Percentiles rank a stretch among this genome's conserved stretches.
phyloP scores from a whole-genome alignment of 148 eudicot genomes.

The Heliamphora exappendiculata region DNA sequence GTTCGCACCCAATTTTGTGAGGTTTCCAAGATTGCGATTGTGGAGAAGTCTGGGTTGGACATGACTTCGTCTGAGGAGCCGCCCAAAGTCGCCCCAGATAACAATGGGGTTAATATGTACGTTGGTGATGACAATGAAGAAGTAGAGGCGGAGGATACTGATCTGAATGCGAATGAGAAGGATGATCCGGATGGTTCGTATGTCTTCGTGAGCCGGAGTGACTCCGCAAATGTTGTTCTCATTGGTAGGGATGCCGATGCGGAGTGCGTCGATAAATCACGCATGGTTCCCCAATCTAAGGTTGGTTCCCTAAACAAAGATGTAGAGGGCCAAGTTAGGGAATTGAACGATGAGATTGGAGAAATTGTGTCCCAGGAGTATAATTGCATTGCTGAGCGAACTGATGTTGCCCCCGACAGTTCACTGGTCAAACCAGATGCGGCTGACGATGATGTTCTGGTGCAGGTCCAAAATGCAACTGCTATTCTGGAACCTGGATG shows the following conservation, averaged over 20 bases:
- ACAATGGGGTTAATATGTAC: conserved; percentile 17
- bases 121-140: conserved; percentile 1
- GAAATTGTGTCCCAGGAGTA: not conserved
- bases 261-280: conserved; percentile 1
- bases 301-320: not conserved
- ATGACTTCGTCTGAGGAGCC: conserved; percentile 44
- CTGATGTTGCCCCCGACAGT: not conserved
- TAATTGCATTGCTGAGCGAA: not conserved
- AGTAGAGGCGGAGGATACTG: not conserved
- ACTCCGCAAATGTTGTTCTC: conserved; percentile 28
- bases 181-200: conserved; percentile 38
- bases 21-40: conserved; percentile 19
- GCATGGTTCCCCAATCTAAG: not conserved
- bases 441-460: not conserved
- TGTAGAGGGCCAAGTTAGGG: conserved; percentile 5
- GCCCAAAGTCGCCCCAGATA: conserved; percentile 22
- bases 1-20: conserved; percentile 17
- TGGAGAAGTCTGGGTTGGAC: conserved; percentile 33
- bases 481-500: not conserved
- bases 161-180: conserved; percentile 8
- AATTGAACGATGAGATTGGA: conserved; percentile 2
- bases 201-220: conserved; percentile 36
- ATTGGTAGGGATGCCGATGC: conserved; percentile 7
- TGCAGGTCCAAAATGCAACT: conserved; percentile 9
- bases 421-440: not conserved